phyloP scores from a whole-genome alignment of 805 yeast genomes.

The Metschnikowia lunata region DNA sequence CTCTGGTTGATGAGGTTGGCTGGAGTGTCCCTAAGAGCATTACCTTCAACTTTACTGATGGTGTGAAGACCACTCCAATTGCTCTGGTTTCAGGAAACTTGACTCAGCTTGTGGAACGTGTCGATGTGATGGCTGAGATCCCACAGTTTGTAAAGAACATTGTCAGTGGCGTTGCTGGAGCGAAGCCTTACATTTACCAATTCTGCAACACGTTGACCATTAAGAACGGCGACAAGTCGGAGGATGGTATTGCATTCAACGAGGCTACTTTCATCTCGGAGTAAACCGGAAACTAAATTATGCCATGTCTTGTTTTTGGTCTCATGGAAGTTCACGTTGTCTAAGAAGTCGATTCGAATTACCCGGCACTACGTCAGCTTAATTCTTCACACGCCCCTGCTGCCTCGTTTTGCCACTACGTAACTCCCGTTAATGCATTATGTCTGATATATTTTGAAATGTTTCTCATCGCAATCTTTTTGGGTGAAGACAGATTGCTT shows the following conservation, averaged over 20 bases:
- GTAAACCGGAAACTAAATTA: conserved; percentile 11
- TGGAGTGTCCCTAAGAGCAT: conserved; percentile 84
- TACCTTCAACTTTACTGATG: conserved; percentile 45
- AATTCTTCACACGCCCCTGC: too few relatives aligned
- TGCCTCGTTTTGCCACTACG: too few relatives aligned
- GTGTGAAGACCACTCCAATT: conserved; percentile 32
- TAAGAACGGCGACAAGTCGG: conserved; percentile 40
- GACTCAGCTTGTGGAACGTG: conserved; percentile 69
- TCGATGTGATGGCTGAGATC: conserved; percentile 96
- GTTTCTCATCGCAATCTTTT: too few relatives aligned
- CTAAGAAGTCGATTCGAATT: too few relatives aligned
- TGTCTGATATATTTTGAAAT: too few relatives aligned
- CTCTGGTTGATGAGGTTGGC: conserved; percentile 68
- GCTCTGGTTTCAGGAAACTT: conserved; percentile 61
- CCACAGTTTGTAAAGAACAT: conserved; percentile 91
- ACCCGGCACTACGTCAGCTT: too few relatives aligned
- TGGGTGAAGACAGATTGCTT: too few relatives aligned
- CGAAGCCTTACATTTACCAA: conserved; percentile 96
- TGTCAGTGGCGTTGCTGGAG: conserved; percentile 91
- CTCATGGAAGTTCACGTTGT: background rate
- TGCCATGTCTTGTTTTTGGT: background rate
- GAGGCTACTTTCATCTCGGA: conserved; percentile 77
- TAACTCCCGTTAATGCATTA: too few relatives aligned
- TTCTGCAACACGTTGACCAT: conserved; percentile 64
- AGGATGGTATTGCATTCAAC: conserved; percentile 63